A percentile compares a stretch with the other conserved stretches of the same genome.
phyloP scores from a whole-genome alignment of 805 yeast species.

The Ogataea corticis region DNA sequence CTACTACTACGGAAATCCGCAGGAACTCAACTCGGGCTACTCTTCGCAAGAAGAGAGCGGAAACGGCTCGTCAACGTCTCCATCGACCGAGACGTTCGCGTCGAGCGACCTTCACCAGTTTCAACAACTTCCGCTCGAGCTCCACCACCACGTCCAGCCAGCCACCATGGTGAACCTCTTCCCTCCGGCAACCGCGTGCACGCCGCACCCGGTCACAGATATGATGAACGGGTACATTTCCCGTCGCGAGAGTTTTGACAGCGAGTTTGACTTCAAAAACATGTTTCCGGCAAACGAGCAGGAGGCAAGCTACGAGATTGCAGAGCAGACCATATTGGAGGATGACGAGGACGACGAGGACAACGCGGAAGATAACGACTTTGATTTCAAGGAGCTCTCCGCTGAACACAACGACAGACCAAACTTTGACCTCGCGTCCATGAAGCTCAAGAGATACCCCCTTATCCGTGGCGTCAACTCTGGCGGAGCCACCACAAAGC shows the following conservation, averaged over 20 bases:
- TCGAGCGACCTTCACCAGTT: conserved; percentile 4
- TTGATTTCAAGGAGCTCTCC: conserved; percentile 17
- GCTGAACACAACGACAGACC: conserved; percentile 1
- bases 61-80: conserved; percentile 5
- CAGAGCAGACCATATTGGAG: conserved; percentile 8
- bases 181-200: conserved; percentile 35
- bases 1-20: conserved; percentile 7
- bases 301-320: conserved; percentile 4
- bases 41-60: conserved; percentile 18
- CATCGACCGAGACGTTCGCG: conserved; percentile 8
- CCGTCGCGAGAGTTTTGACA: conserved; percentile 25
- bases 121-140: conserved; percentile 4
- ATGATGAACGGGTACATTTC: conserved; percentile 12
- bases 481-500: conserved; percentile 57
- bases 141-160: neutral
- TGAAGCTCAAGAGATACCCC: conserved; percentile 33
- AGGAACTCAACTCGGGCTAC: conserved; percentile 15
- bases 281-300: conserved; percentile 7
- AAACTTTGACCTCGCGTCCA: conserved; percentile 14
- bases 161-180: conserved; percentile 18
- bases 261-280: conserved; percentile 22
- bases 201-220: conserved; percentile 28
- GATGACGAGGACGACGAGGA: conserved; percentile 11
- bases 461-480: conserved; percentile 58
- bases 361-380: conserved; percentile 19